phyloP scores from a whole-genome alignment of 306 rosid species.

The Dalbergia cochinchinensis region DNA sequence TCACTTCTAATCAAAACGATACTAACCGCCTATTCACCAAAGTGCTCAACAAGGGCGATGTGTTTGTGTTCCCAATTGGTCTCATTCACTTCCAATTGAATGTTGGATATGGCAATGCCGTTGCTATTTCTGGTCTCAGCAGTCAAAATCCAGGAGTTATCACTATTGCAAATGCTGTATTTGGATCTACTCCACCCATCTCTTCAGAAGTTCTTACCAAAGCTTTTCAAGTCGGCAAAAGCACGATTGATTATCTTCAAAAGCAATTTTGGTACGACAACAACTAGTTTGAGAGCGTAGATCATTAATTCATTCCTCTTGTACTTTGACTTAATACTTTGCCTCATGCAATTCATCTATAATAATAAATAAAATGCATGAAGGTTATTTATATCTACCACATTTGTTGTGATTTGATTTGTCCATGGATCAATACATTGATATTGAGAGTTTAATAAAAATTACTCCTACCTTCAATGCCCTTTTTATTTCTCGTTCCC shows the following conservation, averaged over 20 bases:
- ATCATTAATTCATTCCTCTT: background rate
- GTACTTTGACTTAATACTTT: background rate
- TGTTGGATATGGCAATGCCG: background rate
- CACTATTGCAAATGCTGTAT: slow-evolving; percentile 15
- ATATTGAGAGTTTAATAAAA: background rate
- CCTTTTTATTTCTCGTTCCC: background rate
- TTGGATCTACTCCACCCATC: slow-evolving; percentile 43
- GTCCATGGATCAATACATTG: background rate
- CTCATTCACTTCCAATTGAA: background rate
- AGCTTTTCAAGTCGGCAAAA: slow-evolving; percentile 31
- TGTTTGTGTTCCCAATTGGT: slow-evolving; percentile 22
- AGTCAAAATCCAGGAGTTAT: slow-evolving; percentile 17
- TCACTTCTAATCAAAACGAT: slow-evolving; percentile 10
- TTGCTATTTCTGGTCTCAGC: slow-evolving; percentile 6
- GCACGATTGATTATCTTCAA: slow-evolving; percentile 19
- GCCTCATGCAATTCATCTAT: background rate
- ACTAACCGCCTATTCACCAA: slow-evolving; percentile 5
- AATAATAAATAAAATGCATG: slow-evolving; percentile 15
- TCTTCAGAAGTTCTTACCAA: slow-evolving; percentile 38
- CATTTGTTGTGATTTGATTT: background rate
- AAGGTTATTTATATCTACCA: background rate
- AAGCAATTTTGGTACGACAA: slow-evolving; percentile 25
- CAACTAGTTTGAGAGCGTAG: background rate
- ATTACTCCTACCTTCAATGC: background rate
- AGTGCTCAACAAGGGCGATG: slow-evolving; percentile 22